These are phyloP conservation scores for Logfia minima DNA, from an alignment of 129 eudicot species.

Conservation along the genomic window DNA sequence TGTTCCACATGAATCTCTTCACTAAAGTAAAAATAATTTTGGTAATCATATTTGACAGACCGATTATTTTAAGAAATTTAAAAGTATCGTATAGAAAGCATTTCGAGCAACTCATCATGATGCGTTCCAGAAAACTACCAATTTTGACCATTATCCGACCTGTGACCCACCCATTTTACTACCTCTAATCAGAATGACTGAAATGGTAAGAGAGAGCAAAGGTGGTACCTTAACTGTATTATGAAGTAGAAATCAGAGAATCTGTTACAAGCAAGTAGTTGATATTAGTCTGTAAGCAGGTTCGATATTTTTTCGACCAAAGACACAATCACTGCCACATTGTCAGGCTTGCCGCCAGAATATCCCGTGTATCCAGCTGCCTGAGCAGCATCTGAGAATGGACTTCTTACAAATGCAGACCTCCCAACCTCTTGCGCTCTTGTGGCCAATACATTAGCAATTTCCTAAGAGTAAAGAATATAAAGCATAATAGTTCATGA, in stretches of 20 bases:
- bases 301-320: conserved; percentile 47
- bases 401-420: conserved; percentile 60
- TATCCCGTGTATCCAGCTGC: conserved; percentile 74
- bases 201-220: background rate
- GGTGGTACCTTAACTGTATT: conserved; percentile 27
- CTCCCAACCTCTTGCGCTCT: conserved; percentile 76
- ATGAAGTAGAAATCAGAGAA: conserved; percentile 22
- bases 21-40: background rate
- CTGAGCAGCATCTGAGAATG: conserved; percentile 82
- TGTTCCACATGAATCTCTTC: background rate
- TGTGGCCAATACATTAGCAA: conserved; percentile 64
- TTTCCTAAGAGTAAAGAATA: conserved; percentile 44
- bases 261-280: conserved; percentile 14
- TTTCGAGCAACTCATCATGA: background rate
- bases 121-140: background rate
- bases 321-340: conserved; percentile 82
- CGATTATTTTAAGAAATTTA: background rate
- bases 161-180: background rate
- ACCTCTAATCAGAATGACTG: background rate
- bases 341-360: conserved; percentile 86
- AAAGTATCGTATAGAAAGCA: background rate
- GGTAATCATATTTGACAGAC: background rate
- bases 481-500: background rate
- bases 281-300: background rate
- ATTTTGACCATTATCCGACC: background rate